Evolutionary conservation across 163 green algal species (phyloP), one percentile per base, ranked within the genome.

Genomic region (Coccomyxa subellipsoidea): DNA sequence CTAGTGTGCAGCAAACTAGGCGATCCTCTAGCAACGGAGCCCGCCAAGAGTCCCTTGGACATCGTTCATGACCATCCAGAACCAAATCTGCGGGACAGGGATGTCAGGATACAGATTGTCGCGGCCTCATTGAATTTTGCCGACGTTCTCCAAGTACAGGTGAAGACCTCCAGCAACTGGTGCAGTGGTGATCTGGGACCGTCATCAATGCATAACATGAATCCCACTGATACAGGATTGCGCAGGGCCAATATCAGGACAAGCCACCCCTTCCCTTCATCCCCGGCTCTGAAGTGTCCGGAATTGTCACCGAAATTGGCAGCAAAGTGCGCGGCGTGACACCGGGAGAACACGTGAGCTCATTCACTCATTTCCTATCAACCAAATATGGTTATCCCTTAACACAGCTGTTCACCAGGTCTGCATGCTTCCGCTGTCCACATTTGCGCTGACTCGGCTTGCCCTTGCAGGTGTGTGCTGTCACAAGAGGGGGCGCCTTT

Each of bases 201-300:
- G n/a, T n/a, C n/a, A n/a, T n/a, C n/a, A n/a, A n/a, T n/a, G n/a
- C n/a, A n/a, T n/a, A n/a, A n/a, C n/a, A n/a, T n/a, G n/a, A n/a
- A n/a, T n/a, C n/a, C n/a, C n/a, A n/a, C n/a, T n/a, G n/a, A n/a
- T 71, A 29, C 36, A 29, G 69, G 4, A n/a, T 7, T 31, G 40
- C 87, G 35, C 88, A 97, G 92, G 95, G 95, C 15, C 80, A 90
- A 34, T 98, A 98, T 85, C 94, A 98, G 83, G 95, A 93, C 59
- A 94, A 93, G 78, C 92, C 90, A 15, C 85, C 87, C 38, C 85
- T 95, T 69, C 95, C 95, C 0, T 98, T 97, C 81, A 86, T 97
- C 1, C 93, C 94, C 0, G 95, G 94, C n/a, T 90, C 83, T 15
- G 95, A 97, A 85, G 90, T 95, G 23, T 93, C 92, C 4, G 95